Conservation (phyloP, 805 yeast genomes). For the Hyphopichia homilentoma region DNA sequence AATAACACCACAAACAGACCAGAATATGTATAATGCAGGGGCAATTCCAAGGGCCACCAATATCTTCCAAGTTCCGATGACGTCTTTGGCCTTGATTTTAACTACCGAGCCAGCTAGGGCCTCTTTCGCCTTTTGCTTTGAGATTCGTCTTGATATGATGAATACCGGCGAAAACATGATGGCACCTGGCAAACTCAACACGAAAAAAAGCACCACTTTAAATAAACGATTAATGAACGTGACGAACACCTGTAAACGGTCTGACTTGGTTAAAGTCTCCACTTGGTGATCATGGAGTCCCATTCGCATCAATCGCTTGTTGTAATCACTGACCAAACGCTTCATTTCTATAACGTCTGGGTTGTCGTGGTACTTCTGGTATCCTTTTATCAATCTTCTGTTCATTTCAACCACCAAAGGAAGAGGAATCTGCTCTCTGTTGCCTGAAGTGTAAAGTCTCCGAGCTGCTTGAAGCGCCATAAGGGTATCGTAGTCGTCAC, state of each 20-base stretch:
- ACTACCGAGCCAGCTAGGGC: slow-evolving; percentile 38
- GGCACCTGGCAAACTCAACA: slow-evolving; percentile 35
- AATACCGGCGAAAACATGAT: slow-evolving; percentile 39
- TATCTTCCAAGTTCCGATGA: slow-evolving; percentile 41
- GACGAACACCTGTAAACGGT: slow-evolving; percentile 17
- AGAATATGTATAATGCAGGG: slow-evolving; percentile 36
- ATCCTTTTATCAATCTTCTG: slow-evolving; percentile 34
- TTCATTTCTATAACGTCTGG: slow-evolving; percentile 32
- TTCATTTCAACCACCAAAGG: slow-evolving; percentile 42
- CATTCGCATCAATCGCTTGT: slow-evolving; percentile 23
- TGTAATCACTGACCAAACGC: slow-evolving; percentile 29
- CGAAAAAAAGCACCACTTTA: slow-evolving; percentile 25
- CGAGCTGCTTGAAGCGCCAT: slow-evolving; percentile 42
- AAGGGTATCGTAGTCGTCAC: slow-evolving; percentile 40
- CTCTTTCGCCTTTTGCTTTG: slow-evolving; percentile 31
- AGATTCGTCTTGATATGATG: slow-evolving; percentile 28
- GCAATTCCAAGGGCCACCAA: slow-evolving; percentile 40
- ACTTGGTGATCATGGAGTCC: slow-evolving; percentile 43
- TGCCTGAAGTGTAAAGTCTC: slow-evolving; percentile 33
- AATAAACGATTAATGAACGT: slow-evolving; percentile 23
- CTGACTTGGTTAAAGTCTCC: slow-evolving; percentile 20
- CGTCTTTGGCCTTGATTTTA: slow-evolving; percentile 40
- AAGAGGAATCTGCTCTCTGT: slow-evolving; percentile 32
- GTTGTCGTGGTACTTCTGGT: slow-evolving; percentile 27
- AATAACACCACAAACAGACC: slow-evolving; percentile 31